Evolutionary conservation across 2,329 filamentous ascomycete genomes (phyloP), one percentile per base, ranked within the genome.

Genomic region (Chaetomium globosum): DNA sequence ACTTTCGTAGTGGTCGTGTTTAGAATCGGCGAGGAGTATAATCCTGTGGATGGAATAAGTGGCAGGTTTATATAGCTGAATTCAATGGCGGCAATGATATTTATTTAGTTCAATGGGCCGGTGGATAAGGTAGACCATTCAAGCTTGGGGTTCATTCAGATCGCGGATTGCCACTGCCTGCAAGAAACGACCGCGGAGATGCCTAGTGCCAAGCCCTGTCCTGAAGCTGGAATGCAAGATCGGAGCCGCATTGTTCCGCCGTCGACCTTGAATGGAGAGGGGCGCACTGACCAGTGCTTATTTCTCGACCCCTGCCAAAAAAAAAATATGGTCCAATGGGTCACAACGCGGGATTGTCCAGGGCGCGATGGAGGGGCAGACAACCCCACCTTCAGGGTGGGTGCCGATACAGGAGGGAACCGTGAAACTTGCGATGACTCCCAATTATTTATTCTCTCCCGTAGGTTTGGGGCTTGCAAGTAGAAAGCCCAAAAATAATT

Each of bases 211-310:
- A 23, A 48, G 46, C 46, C 46, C 39, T 39, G n/a, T n/a, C n/a
- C n/a, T n/a, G n/a, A n/a, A 21, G 43, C 43, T 46, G 43, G 19
- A 46, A 21, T 31, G 54, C 49, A 49, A 48, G 56, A 39, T 64
- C 65, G 67, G 68, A 67, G 59, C 49, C 59, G 64, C 53, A 68
- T 69, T 71, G 64, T 68, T 71, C 69, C 69, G 69, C 31, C 30
- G 26, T 54, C 64, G 33, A 36, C 12, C 5, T 43, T 12, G 33
- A 10, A 12, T 2, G n/a, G n/a, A n/a, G n/a, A 36, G 33, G 33
- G 19, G 39, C 53, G 68, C 71, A 70, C 60, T 52, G 67, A 67
- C 68, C 69, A 70, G 61, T 66, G 48, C 68, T 72, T 72, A 69
- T 70, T 67, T 67, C 51, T 36, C 13, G 23, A 49, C 61, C 54